A percentile compares a stretch with the other conserved stretches of the same genome.
phyloP scores from a whole-genome alignment of 192 early-diverging fungal genomes.

The Mortierella hygrophila region DNA sequence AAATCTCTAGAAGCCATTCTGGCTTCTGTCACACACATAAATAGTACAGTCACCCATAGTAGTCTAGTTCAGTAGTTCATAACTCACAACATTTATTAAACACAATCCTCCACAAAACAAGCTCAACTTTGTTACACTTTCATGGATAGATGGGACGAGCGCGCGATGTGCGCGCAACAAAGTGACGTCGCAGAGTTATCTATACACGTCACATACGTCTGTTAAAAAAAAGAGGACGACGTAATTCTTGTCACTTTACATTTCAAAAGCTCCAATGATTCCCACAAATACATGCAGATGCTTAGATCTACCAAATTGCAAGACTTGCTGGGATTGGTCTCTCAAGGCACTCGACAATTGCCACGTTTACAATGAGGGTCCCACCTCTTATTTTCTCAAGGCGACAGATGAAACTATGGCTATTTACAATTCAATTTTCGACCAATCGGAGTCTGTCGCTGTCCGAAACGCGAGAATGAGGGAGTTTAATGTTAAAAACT shows the following conservation, averaged over 20 bases:
- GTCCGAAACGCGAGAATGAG: conserved; percentile 4
- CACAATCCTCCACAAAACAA: no score
- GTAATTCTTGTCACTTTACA: background rate
- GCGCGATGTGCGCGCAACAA: no score
- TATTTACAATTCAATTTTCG: conserved; percentile 12
- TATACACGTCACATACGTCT: background rate
- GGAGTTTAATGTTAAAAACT: conserved; percentile 16
- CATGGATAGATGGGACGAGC: no score
- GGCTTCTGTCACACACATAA: no score
- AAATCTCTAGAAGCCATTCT: no score
- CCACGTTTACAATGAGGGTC: conserved; percentile 12
- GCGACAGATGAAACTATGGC: conserved; percentile 8
- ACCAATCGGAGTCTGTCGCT: conserved; percentile 10
- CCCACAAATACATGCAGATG: conserved; percentile 7
- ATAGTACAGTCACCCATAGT: no score
- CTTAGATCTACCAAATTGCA: conserved; percentile 11
- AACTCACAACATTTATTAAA: no score
- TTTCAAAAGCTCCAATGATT: background rate
- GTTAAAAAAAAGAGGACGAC: background rate
- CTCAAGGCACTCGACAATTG: conserved; percentile 14
- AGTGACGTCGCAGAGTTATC: no score
- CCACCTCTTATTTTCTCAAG: conserved; percentile 4
- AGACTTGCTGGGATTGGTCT: conserved; percentile 4
- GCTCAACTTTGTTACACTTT: no score
- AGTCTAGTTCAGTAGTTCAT: no score